Percentiles rank a stretch among this genome's conserved stretches.
Evolutionary conservation across 768 basidiomycete species (phyloP).

Genomic region (Cubamyces lactineus): DNA sequence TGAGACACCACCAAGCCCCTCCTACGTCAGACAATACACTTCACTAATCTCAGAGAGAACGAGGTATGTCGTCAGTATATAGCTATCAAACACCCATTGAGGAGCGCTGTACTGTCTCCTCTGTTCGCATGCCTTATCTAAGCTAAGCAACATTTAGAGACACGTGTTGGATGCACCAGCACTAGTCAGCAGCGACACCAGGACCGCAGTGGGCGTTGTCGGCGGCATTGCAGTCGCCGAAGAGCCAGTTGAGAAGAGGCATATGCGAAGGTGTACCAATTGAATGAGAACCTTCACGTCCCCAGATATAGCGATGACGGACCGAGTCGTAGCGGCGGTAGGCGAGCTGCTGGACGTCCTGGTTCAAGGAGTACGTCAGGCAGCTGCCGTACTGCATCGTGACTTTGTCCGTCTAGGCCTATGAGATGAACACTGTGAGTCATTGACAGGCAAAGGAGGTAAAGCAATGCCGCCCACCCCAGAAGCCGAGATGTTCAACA

Average conservation of each 20-base stretch:
- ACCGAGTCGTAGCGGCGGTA: conserved; percentile 55
- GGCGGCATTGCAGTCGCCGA: conserved; percentile 48
- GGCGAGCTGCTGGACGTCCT: conserved; percentile 40
- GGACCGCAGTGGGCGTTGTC: conserved; percentile 57
- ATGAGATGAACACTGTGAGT: not conserved
- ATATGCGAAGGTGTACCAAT: no score
- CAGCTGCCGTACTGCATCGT: conserved; percentile 47
- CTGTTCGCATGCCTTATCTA: no score
- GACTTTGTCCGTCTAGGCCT: conserved; percentile 40
- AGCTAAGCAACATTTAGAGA: no score
- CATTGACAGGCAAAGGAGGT: not conserved
- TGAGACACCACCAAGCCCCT: no score
- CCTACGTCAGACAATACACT: no score
- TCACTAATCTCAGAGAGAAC: no score
- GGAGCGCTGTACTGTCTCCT: no score
- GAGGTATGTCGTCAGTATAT: no score
- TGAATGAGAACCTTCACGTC: no score
- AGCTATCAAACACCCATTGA: no score
- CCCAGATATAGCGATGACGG: no score
- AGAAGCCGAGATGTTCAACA: conserved; percentile 14
- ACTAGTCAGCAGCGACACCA: conserved; percentile 48
- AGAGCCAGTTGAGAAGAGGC: conserved; percentile 42
- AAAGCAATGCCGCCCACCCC: conserved; percentile 2
- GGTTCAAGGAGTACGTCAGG: conserved; percentile 53
- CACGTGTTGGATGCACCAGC: conserved; percentile 52